phyloP scores from a whole-genome alignment of 2,329 filamentous ascomycete genomes.

The Cladophialophora exuberans region DNA sequence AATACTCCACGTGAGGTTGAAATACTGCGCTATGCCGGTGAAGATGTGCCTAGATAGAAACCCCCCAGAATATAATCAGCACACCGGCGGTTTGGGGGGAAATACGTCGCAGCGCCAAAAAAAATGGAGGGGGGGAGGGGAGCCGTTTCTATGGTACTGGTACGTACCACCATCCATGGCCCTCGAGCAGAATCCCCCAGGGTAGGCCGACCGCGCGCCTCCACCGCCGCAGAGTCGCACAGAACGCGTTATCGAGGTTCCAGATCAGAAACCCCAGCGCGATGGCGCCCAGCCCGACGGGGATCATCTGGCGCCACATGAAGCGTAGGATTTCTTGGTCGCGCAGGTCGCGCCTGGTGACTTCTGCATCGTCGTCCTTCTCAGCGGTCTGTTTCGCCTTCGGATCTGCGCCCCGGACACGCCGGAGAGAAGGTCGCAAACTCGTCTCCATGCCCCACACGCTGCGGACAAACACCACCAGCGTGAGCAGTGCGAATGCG shows the following conservation, averaged over 20 bases:
- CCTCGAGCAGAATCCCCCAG: slow-evolving; percentile 75
- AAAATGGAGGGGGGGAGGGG: no score
- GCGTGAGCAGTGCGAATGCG: slow-evolving; percentile 72
- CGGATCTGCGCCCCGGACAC: no score
- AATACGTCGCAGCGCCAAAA: no score
- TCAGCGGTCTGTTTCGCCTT: neutral
- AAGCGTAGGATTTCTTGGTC: neutral
- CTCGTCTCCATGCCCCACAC: slow-evolving; percentile 75
- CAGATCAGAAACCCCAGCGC: slow-evolving; percentile 75
- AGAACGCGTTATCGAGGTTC: slow-evolving; percentile 78
- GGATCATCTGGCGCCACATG: slow-evolving; percentile 56
- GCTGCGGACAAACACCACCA: slow-evolving; percentile 68
- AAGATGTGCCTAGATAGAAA: slow-evolving; percentile 66
- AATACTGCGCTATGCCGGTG: slow-evolving; percentile 80
- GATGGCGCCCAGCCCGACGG: slow-evolving; percentile 68
- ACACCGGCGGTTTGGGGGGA: no score
- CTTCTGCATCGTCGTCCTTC: neutral
- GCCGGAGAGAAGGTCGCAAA: slow-evolving; percentile 54
- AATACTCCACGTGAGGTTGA: slow-evolving; percentile 79
- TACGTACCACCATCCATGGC: slow-evolving; percentile 67
- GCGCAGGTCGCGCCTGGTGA: neutral
- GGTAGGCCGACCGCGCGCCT: slow-evolving; percentile 71
- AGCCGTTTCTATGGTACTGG: neutral
- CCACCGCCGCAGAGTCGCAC: slow-evolving; percentile 65
- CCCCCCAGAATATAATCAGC: neutral